Conservation (phyloP, 2,329 filamentous ascomycete species). For the Aspergillus viridinutans region DNA sequence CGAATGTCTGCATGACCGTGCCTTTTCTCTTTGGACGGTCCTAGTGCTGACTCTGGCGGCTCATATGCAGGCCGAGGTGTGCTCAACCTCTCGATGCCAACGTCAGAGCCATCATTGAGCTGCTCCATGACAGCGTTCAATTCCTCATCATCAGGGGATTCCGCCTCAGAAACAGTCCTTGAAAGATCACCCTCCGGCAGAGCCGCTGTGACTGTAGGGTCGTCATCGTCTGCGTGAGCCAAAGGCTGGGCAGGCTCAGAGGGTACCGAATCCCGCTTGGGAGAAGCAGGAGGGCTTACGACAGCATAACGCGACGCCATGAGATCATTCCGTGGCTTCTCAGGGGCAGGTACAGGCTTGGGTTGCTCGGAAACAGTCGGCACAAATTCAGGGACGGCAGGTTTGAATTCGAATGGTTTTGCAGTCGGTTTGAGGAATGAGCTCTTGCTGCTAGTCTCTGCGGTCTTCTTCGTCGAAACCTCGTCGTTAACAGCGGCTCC, state of each 20-base stretch:
- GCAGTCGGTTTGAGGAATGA: constrained; percentile 67
- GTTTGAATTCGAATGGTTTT: constrained; percentile 59
- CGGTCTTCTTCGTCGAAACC: constrained; percentile 14
- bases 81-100: constrained; percentile 64
- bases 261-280: constrained; percentile 15
- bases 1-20: constrained; percentile 50
- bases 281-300: constrained; percentile 20
- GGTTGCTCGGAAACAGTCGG: constrained; percentile 14
- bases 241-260: constrained; percentile 10
- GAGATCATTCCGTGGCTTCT: constrained; percentile 23
- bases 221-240: constrained; percentile 4
- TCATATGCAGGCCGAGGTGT: constrained; percentile 29
- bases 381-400: constrained; percentile 28
- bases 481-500: constrained; percentile 9
- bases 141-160: constrained; percentile 55
- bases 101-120: constrained; percentile 68
- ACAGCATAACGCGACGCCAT: constrained; percentile 36
- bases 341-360: constrained; percentile 8
- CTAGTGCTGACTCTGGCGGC: constrained; percentile 36
- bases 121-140: constrained; percentile 92
- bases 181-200: constrained; percentile 12
- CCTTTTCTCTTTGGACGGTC: constrained; percentile 52
- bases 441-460: constrained; percentile 32
- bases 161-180: constrained; percentile 21
- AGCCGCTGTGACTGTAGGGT: neutral